Evolutionary conservation across 108 stramenopile genomes (phyloP), one percentile per base, ranked within the genome.

Genomic region (Ochromonas danica): DNA sequence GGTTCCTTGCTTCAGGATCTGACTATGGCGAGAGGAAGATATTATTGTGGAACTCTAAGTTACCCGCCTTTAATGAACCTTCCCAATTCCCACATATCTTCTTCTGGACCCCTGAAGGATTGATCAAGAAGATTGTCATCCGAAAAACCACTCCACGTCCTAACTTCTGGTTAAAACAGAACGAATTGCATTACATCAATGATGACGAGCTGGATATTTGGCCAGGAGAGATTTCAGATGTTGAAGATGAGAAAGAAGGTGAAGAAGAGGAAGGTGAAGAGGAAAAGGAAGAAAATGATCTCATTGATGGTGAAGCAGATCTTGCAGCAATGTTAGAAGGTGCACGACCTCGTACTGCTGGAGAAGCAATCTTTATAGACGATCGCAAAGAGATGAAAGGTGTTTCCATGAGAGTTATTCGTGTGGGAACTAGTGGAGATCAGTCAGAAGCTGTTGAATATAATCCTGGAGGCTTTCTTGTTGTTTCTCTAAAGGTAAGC

Each of bases 201-300:
- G 31, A 36, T 45, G 72, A 75, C 30, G 25, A 75, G 72, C 27
- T 75, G 17, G 72, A 75, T 31, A 75, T 60, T 27, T 75, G 72
- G 72, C 31, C 72, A 6, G 72, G 40, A 27, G 72, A 75, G 41
- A 42, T 57, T 6, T 38, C 67, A 10, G 40, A 38, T 17, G 39
- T 17, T 22, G 72, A 75, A 27, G 31, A 75, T 41, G 25, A 41
- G 6, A 14, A 6, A 6, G 51, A 60, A 45, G 43, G 17, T 42
- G 72, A 75, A 60, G 72, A 41, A 27, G 72, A 75, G 27, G 72
- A 75, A 28, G 40, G 38, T 10, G 63, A 67, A 6, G 72, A 75
- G 25, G 72, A 41, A 27, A 33, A 75, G 10, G 72, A 75, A 14
- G 72, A 75, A 28, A 25, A 67, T 10, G 72, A 75, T 42, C 27